Percentiles rank a stretch among this genome's conserved stretches.
phyloP scores from a whole-genome alignment of 768 basidiomycete species.

The Lepiota venenata region DNA sequence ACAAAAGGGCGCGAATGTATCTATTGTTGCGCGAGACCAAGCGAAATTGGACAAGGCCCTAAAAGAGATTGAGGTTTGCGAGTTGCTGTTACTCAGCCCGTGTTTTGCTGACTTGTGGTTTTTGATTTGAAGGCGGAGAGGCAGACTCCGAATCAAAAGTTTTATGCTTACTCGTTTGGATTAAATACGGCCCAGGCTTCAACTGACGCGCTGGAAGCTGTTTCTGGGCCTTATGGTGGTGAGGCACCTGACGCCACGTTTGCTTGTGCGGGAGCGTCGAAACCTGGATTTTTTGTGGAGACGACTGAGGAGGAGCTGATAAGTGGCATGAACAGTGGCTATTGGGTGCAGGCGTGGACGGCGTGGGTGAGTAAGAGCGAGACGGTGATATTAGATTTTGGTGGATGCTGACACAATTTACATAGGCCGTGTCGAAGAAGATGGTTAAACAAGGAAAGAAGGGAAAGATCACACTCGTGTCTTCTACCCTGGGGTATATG shows the following conservation, averaged over 20 bases:
- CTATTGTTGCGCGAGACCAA: constrained; percentile 79
- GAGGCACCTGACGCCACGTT: constrained; percentile 74
- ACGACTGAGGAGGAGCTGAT: constrained; percentile 55
- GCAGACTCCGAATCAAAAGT: constrained; percentile 51
- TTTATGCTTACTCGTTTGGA: constrained; percentile 66
- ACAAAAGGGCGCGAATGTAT: constrained; percentile 72
- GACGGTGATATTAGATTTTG: neutral
- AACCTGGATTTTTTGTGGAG: constrained; percentile 76
- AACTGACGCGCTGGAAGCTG: constrained; percentile 57
- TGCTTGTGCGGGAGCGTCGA: constrained; percentile 71
- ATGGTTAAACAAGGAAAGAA: constrained; percentile 54
- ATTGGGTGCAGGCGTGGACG: constrained; percentile 55
- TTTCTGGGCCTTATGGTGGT: constrained; percentile 50
- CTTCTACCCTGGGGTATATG: constrained; percentile 73
- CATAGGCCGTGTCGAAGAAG: constrained; percentile 65
- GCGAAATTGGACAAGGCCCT: constrained; percentile 59
- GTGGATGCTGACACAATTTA: neutral
- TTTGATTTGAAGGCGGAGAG: constrained; percentile 41
- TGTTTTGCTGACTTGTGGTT: neutral
- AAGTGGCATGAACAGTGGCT: constrained; percentile 39
- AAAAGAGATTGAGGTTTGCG: constrained; percentile 58
- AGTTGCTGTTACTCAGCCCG: constrained; percentile 18
- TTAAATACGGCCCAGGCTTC: constrained; percentile 52
- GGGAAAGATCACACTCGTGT: constrained; percentile 72
- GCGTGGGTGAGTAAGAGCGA: constrained; percentile 40